Percentiles rank a stretch among this genome's conserved stretches.
Evolutionary conservation across 805 yeast genomes (phyloP).

Genomic region (Nakazawaea pomicola): DNA sequence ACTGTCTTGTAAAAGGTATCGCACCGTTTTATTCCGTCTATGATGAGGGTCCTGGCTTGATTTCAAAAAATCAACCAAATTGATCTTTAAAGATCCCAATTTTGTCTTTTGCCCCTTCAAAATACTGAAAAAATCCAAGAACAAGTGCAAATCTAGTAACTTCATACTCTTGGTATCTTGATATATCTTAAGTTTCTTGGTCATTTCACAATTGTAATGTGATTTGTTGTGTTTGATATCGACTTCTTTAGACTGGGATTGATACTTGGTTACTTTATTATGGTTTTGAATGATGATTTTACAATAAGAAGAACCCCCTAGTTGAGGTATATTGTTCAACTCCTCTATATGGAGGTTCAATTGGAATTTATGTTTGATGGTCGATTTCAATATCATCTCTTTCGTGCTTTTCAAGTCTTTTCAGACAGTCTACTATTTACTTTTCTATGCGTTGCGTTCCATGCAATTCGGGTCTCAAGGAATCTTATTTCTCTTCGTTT

Average conservation of each 20-base stretch:
- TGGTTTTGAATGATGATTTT: slow-evolving; percentile 28
- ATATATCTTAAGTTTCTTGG: slow-evolving; percentile 31
- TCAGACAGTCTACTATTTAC: too few relatives aligned
- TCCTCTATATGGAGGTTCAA: slow-evolving; percentile 58
- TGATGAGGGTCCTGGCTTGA: slow-evolving; percentile 44
- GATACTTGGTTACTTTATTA: slow-evolving; percentile 12
- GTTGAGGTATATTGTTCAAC: slow-evolving; percentile 79
- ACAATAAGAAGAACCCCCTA: slow-evolving; percentile 61
- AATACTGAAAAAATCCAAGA: slow-evolving; percentile 32
- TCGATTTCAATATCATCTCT: slow-evolving; percentile 29
- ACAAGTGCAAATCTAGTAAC: slow-evolving; percentile 38
- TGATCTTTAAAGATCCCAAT: slow-evolving; percentile 64
- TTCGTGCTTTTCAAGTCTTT: too few relatives aligned
- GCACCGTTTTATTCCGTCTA: too few relatives aligned
- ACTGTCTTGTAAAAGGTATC: slow-evolving; percentile 70
- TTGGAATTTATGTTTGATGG: slow-evolving; percentile 43
- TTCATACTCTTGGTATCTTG: slow-evolving; percentile 32
- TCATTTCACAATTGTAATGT: slow-evolving; percentile 35
- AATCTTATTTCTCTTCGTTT: background rate
- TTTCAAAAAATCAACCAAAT: slow-evolving; percentile 66
- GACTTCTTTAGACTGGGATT: slow-evolving; percentile 36
- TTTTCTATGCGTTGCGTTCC: background rate
- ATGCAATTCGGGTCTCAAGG: too few relatives aligned
- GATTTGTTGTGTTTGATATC: slow-evolving; percentile 49
- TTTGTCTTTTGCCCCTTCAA: slow-evolving; percentile 30